phyloP scores from a whole-genome alignment of 1,284 basidiomycete species.

The Apiotrichum gracile region DNA sequence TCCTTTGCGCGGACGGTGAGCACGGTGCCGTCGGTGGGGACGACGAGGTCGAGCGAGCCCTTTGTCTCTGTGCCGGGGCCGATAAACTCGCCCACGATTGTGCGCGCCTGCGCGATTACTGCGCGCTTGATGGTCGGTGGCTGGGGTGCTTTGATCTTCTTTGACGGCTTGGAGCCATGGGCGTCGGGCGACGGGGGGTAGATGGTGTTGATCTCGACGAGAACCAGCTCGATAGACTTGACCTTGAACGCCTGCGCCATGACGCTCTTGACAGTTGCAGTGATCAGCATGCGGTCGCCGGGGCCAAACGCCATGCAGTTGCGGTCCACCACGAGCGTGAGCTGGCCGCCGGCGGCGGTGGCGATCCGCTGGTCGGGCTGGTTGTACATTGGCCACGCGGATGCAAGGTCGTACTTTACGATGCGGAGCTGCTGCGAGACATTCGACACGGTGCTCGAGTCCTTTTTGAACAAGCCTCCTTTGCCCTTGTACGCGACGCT shows the following conservation, averaged over 20 bases:
- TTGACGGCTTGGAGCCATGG: slow-evolving; percentile 31
- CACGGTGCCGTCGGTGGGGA: slow-evolving; percentile 65
- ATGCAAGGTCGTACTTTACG: slow-evolving; percentile 82
- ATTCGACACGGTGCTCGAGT: slow-evolving; percentile 57
- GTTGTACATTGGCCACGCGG: slow-evolving; percentile 80
- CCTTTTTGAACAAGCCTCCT: slow-evolving; percentile 68
- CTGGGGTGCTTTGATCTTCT: slow-evolving; percentile 53
- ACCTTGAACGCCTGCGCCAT: slow-evolving; percentile 61
- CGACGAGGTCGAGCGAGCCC: slow-evolving; percentile 60
- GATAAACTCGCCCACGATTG: background rate
- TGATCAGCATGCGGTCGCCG: slow-evolving; percentile 67
- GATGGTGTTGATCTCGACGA: slow-evolving; percentile 61
- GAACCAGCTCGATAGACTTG: slow-evolving; percentile 69
- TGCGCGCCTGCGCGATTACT: background rate
- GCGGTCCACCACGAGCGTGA: slow-evolving; percentile 64
- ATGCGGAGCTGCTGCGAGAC: slow-evolving; percentile 64
- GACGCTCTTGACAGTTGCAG: slow-evolving; percentile 54
- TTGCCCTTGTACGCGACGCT: slow-evolving; percentile 75
- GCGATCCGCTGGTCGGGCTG: slow-evolving; percentile 67
- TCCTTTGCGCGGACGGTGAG: slow-evolving; percentile 69
- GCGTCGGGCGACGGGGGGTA: slow-evolving; percentile 23
- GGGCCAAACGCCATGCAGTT: slow-evolving; percentile 71
- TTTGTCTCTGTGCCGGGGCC: slow-evolving; percentile 25
- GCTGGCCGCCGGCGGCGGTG: slow-evolving; percentile 54
- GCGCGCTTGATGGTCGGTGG: slow-evolving; percentile 58